A percentile compares a stretch with the other conserved stretches of the same genome.
These are phyloP conservation scores for Eucalyptus cloeziana DNA, from an alignment of 345 rosid genomes.

Conservation along the genomic window DNA sequence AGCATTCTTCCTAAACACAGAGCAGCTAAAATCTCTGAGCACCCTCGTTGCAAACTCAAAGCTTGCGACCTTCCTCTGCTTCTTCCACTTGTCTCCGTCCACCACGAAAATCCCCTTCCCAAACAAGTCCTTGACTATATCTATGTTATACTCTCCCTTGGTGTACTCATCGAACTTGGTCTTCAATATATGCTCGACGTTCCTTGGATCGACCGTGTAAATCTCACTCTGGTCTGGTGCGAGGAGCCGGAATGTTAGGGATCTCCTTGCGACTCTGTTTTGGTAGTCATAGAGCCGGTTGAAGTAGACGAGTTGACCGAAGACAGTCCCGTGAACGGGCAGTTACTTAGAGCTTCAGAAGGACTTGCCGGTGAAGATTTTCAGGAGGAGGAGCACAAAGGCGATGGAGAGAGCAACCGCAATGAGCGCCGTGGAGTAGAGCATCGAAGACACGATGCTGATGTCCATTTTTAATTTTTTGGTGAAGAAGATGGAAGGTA, in stretches of 20 bases:
- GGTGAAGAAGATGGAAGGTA: neutral
- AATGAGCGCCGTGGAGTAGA: neutral
- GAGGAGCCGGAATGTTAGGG: conserved; percentile 41
- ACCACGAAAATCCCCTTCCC: conserved; percentile 65
- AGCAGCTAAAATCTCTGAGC: conserved; percentile 55
- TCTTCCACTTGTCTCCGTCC: conserved; percentile 73
- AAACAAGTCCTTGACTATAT: conserved; percentile 25
- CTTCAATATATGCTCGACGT: conserved; percentile 52
- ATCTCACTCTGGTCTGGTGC: conserved; percentile 22
- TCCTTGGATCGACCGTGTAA: conserved; percentile 39
- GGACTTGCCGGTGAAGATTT: conserved; percentile 34
- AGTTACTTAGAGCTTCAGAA: conserved; percentile 19
- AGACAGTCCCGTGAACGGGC: conserved; percentile 43
- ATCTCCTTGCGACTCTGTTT: conserved; percentile 19
- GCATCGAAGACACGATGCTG: conserved; percentile 8
- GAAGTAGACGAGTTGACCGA: conserved; percentile 22
- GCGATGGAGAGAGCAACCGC: neutral
- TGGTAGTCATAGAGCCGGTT: conserved; percentile 40
- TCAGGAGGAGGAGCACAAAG: conserved; percentile 5
- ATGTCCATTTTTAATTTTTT: neutral
- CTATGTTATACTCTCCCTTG: conserved; percentile 24
- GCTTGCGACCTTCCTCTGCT: conserved; percentile 72
- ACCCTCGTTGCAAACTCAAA: conserved; percentile 63
- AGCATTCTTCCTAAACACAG: conserved; percentile 45
- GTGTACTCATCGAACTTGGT: conserved; percentile 31